phyloP scores from a whole-genome alignment of 139 green algal genomes.

The Chlorella vulgaris region DNA sequence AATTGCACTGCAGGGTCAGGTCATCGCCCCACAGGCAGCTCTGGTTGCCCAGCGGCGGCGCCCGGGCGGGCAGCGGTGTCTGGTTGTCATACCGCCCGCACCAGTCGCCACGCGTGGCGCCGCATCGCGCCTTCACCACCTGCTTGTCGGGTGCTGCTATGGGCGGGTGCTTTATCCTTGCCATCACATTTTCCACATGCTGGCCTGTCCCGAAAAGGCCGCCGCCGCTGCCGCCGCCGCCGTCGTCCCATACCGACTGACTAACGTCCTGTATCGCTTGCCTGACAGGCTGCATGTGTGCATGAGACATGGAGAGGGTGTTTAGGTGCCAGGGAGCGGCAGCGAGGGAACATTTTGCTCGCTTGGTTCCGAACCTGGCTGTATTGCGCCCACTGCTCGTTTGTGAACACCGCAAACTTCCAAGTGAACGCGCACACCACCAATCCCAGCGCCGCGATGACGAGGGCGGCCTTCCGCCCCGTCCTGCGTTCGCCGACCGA shows the following conservation, averaged over 20 bases:
- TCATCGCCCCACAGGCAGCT: constrained; percentile 22
- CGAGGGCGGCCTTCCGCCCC: not conserved
- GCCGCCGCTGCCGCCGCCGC: not conserved
- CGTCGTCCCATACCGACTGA: not conserved
- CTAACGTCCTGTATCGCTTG: not conserved
- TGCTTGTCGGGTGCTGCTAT: not conserved
- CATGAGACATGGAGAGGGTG: not conserved
- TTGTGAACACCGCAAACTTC: not conserved
- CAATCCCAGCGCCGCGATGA: not conserved
- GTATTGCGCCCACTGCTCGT: not conserved
- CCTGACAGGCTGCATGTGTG: not conserved
- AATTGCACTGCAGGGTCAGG: not conserved
- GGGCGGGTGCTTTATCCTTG: not conserved
- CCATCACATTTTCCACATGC: not conserved
- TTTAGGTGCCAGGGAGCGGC: not conserved
- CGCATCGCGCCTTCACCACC: not conserved
- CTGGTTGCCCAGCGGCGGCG: constrained; percentile 2
- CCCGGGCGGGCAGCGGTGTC: not conserved
- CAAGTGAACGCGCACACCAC: not conserved
- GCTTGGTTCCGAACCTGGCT: not conserved
- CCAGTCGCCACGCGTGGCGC: constrained; percentile 3
- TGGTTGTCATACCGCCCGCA: constrained; percentile 10
- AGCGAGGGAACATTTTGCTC: too few relatives aligned
- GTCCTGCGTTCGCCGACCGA: not conserved
- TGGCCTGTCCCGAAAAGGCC: not conserved